Conservation (phyloP, 2,329 filamentous ascomycete species). For the Penicillium sp. region DNA sequence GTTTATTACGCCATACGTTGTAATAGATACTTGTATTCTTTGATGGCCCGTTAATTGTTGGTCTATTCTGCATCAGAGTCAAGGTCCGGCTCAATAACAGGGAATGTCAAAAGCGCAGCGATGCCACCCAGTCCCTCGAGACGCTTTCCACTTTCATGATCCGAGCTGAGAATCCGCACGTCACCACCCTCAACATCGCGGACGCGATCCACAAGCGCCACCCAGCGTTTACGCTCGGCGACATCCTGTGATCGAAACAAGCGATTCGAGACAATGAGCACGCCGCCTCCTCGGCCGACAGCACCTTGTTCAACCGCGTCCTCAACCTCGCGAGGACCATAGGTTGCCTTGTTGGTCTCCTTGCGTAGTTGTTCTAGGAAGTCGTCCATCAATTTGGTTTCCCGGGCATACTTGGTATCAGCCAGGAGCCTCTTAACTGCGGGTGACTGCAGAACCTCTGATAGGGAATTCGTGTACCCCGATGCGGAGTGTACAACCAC, state of each 20-base stretch:
- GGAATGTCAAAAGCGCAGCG: constrained; percentile 87
- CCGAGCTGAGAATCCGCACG: constrained; percentile 81
- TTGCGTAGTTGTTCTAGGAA: constrained; percentile 74
- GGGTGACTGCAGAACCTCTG: constrained; percentile 79
- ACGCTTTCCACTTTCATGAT: constrained; percentile 88
- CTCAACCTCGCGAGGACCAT: constrained; percentile 79
- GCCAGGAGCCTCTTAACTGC: constrained; percentile 74
- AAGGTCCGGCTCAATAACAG: constrained; percentile 76
- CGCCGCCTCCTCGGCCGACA: constrained; percentile 79
- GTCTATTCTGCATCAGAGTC: constrained; percentile 52
- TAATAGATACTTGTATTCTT: neutral
- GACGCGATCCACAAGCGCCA: constrained; percentile 83
- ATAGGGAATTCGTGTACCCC: constrained; percentile 80
- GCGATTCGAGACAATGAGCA: constrained; percentile 80
- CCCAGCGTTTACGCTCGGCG: constrained; percentile 72
- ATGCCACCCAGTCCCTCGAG: constrained; percentile 82
- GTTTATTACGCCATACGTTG: neutral
- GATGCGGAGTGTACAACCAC: constrained; percentile 79
- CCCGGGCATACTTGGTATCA: constrained; percentile 82
- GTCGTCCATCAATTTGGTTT: constrained; percentile 79
- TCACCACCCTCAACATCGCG: constrained; percentile 77
- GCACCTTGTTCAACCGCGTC: constrained; percentile 82
- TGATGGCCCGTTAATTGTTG: neutral
- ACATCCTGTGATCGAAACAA: constrained; percentile 84
- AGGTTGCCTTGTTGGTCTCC: constrained; percentile 88